Evolutionary conservation across 257 asterid species (phyloP), one percentile per base, ranked within the genome.

Genomic region (Echites panduratus): DNA sequence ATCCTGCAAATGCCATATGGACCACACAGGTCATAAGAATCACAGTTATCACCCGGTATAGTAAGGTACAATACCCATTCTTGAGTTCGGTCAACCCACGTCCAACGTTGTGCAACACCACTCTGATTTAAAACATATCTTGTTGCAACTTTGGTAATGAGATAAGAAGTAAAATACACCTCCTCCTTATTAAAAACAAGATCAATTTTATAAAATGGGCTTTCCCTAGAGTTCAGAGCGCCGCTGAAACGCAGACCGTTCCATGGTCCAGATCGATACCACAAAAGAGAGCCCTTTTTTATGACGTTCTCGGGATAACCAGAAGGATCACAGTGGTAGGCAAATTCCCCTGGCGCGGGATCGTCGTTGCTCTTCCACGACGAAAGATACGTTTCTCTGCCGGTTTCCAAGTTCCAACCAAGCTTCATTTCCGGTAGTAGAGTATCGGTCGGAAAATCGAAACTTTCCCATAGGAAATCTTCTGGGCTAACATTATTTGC

Each of bases 391-490:
- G 59, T 77, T 45, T 85, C 83, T 1, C 27, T 62, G 0, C 83
- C 78, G 0, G 85, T 83, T 6, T 4, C 59, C 7, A 59, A 71
- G 75, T 84, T 80, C 74, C 69, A 24, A 2, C 95, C 95, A 7
- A 84, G 74, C 67, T 80, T 84, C 92, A 85, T 85, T 2, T 87
- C 86, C 0, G 95, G 88, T 19, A 89, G 52, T 49, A 77, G 27
- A 0, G 87, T 85, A 29, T 87, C 86, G 1, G 86, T 70, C 0
- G 90, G 87, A 64, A 81, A 70, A 32, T 87, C 79, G 68, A 86
- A 86, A 24, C 95, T 88, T 82, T 85, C 86, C 95, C 95, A 85
- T 0, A 86, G 40, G 48, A 57, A 77, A 53, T 77, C 71, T 10
- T 77, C 83, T 0, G 75, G 72, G 19, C 57, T 32, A 22, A 38